phyloP scores from a whole-genome alignment of 805 yeast genomes.

The Hanseniaspora vineae region DNA sequence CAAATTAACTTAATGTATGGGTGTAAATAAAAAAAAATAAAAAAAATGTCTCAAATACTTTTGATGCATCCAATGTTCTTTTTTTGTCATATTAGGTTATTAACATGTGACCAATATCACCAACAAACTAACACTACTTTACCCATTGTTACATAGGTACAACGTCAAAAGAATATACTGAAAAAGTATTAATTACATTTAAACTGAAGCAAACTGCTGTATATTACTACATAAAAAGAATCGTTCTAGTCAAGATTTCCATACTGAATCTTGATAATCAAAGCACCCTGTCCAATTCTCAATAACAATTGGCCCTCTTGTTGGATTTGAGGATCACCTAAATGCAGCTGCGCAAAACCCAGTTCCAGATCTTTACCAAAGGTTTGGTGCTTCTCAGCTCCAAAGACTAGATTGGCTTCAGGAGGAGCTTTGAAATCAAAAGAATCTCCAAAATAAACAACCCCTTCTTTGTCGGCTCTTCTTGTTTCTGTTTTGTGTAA shows the following conservation, averaged over 20 bases:
- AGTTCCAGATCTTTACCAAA: slow-evolving; percentile 59
- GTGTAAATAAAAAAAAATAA: too few species aligned
- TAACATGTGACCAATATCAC: too few species aligned
- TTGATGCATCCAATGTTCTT: too few species aligned
- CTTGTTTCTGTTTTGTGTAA: slow-evolving; percentile 50
- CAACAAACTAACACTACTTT: too few species aligned
- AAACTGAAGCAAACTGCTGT: too few species aligned
- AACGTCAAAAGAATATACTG: too few species aligned
- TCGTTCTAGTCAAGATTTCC: slow-evolving; percentile 3
- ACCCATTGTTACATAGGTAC: too few species aligned
- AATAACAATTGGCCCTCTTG: slow-evolving; percentile 20
- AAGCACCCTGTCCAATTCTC: slow-evolving; percentile 19
- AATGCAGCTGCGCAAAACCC: slow-evolving; percentile 42
- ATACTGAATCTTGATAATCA: slow-evolving; percentile 18
- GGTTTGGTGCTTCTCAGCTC: slow-evolving; percentile 52
- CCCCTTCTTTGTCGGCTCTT: slow-evolving; percentile 36
- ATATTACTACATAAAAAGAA: not conserved
- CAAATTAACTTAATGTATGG: too few species aligned
- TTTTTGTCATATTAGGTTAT: too few species aligned
- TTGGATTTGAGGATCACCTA: slow-evolving; percentile 30
- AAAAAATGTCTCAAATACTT: too few species aligned
- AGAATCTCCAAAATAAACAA: slow-evolving; percentile 47
- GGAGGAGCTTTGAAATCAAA: slow-evolving; percentile 54
- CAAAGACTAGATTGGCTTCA: slow-evolving; percentile 46
- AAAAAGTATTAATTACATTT: too few species aligned